Evolutionary conservation across 2,329 filamentous ascomycete genomes (phyloP), one percentile per base, ranked within the genome.

Genomic region (Blastomyces gilchristii): DNA sequence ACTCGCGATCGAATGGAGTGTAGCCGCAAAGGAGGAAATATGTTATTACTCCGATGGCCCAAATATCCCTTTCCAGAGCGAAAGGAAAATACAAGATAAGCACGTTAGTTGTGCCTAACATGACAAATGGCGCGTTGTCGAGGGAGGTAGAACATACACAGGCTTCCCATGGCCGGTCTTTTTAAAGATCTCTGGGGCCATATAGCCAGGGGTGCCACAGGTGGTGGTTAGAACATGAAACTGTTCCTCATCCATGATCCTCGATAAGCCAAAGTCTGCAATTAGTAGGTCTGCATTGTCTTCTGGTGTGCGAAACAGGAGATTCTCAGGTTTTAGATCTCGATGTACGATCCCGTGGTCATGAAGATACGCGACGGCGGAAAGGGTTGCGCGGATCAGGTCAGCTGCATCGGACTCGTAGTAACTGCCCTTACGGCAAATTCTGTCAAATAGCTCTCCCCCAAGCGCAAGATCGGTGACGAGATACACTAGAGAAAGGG

Each of bases 141-240:
- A 58, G 25, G 54, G 50, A 41, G 14, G n/a, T 43, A 49, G 3
- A n/a, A 69, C 79, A 68, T 81, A 86, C 84, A 99, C 94, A 69
- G 94, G 92, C 77, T 97, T 99, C 67, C 94, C 94, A 75, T 99
- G 94, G 34, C 94, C 94, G 8, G 89, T 92, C 81, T 99, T 99
- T 77, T 96, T 96, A 80, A 99, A 99, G 71, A 99, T 99, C 76
- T 99, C 94, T 28, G 94, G 94, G 1, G 94, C 94, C 94, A 99
- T 99, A 78, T 99, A 99, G 58, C 94, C 94, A 3, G 94, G 94
- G 1, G 94, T 99, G 64, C 94, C 94, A 74, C 94, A 99, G 1
- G 94, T 99, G 0, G 94, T 99, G 12, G 94, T 99, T 66, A 99
- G 80, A 39, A 97, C 93, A 74, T 97, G 94, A 76, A 97, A 97